These are phyloP conservation scores for Pisolithus albus DNA, from an alignment of 768 basidiomycete genomes.

Conservation along the genomic window DNA sequence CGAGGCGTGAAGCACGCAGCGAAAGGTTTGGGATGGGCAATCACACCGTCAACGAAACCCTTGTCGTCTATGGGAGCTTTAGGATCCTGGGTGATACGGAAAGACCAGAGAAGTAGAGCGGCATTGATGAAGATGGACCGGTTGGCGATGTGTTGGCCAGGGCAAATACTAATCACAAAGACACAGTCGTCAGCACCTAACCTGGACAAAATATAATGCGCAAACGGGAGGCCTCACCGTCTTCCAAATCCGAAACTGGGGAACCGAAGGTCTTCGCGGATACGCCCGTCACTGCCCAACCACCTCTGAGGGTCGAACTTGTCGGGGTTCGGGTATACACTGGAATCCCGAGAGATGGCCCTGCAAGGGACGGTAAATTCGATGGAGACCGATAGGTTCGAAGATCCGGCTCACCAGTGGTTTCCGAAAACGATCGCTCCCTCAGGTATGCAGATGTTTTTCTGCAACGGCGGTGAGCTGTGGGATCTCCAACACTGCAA, in stretches of 20 bases:
- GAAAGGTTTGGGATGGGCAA: slow-evolving; percentile 60
- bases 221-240: slow-evolving; percentile 15
- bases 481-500: no score
- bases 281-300: slow-evolving; percentile 31
- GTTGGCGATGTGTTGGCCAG: slow-evolving; percentile 54
- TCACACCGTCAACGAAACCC: slow-evolving; percentile 58
- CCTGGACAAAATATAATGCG: neutral
- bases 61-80: slow-evolving; percentile 50
- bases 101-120: slow-evolving; percentile 59
- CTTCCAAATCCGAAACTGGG: slow-evolving; percentile 55
- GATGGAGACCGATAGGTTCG: neutral
- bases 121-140: slow-evolving; percentile 63
- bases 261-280: slow-evolving; percentile 47
- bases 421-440: slow-evolving; percentile 33
- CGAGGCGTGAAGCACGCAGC: slow-evolving; percentile 50
- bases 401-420: slow-evolving; percentile 22
- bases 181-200: neutral
- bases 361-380: slow-evolving; percentile 14
- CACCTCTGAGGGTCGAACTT: slow-evolving; percentile 53
- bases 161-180: slow-evolving; percentile 45
- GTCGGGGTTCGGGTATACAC: slow-evolving; percentile 54
- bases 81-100: slow-evolving; percentile 47
- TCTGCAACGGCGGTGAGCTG: slow-evolving; percentile 16
- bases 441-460: slow-evolving; percentile 28
- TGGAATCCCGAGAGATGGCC: slow-evolving; percentile 53